Evolutionary conservation across 345 rosid species (phyloP).

Genomic region (Angophora floribunda): DNA sequence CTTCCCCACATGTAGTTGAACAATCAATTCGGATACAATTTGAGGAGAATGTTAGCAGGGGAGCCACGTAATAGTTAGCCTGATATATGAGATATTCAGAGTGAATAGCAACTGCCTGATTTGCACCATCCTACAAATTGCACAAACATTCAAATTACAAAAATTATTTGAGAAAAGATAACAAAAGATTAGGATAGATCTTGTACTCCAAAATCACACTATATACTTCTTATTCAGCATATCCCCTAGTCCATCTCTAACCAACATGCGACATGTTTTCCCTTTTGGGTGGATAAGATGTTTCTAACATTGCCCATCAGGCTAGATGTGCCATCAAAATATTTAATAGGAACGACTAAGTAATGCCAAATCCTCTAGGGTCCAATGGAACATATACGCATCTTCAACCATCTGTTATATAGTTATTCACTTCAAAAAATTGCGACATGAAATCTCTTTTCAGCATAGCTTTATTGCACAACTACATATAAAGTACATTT

Average conservation of each 20-base stretch:
- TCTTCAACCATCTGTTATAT: background rate
- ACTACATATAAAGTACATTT: background rate
- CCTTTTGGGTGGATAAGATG: background rate
- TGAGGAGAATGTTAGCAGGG: slow-evolving; percentile 45
- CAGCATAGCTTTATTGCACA: background rate
- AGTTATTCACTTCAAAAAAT: background rate
- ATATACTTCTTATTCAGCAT: background rate
- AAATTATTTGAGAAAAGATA: background rate
- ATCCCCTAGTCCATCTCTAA: background rate
- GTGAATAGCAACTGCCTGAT: slow-evolving; percentile 22
- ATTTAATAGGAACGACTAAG: background rate
- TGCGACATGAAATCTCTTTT: background rate
- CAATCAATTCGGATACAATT: slow-evolving; percentile 43
- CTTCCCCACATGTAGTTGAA: slow-evolving; percentile 15
- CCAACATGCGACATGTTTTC: background rate
- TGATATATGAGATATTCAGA: slow-evolving; percentile 57
- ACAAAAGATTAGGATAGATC: background rate
- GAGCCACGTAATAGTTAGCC: slow-evolving; percentile 27
- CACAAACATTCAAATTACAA: slow-evolving; percentile 5
- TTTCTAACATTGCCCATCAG: background rate
- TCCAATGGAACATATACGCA: background rate
- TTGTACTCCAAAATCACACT: background rate
- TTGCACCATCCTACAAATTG: slow-evolving; percentile 40
- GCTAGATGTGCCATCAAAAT: background rate
- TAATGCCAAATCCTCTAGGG: background rate